These are phyloP conservation scores for Trichothecium sympodiale DNA, from an alignment of 2,329 filamentous ascomycete species.

Conservation along the genomic window DNA sequence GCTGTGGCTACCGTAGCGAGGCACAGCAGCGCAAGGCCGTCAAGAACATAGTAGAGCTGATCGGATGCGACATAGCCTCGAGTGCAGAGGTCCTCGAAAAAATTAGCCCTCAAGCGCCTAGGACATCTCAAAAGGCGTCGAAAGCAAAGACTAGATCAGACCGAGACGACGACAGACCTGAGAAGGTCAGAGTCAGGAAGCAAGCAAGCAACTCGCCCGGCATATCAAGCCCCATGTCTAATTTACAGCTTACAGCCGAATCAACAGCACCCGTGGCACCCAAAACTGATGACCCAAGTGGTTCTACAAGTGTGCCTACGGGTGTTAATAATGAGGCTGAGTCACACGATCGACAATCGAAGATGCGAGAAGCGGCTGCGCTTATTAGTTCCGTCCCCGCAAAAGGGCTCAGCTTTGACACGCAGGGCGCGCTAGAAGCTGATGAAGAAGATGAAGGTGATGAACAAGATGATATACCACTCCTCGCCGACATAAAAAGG, in stretches of 20 bases:
- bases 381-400: background rate
- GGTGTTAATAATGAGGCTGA: background rate
- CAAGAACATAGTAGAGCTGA: slow-evolving; percentile 58
- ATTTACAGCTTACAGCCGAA: no score
- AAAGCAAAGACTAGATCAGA: slow-evolving; percentile 7
- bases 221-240: no score
- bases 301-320: no score
- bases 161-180: background rate
- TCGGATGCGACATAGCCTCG: slow-evolving; percentile 57
- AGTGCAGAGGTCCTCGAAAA: slow-evolving; percentile 44
- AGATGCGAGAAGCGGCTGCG: background rate
- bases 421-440: no score
- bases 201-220: no score
- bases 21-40: slow-evolving; percentile 61
- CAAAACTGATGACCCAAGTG: background rate
- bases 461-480: no score
- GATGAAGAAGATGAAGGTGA: no score
- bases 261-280: background rate
- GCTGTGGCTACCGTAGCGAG: slow-evolving; percentile 67
- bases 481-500: no score
- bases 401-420: no score
- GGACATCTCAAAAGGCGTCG: background rate
- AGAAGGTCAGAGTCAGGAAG: no score
- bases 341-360: background rate
- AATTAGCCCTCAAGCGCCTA: slow-evolving; percentile 8